Conservation (phyloP, 106 monocot genomes). For the Dendrobium chrysotoxum region DNA sequence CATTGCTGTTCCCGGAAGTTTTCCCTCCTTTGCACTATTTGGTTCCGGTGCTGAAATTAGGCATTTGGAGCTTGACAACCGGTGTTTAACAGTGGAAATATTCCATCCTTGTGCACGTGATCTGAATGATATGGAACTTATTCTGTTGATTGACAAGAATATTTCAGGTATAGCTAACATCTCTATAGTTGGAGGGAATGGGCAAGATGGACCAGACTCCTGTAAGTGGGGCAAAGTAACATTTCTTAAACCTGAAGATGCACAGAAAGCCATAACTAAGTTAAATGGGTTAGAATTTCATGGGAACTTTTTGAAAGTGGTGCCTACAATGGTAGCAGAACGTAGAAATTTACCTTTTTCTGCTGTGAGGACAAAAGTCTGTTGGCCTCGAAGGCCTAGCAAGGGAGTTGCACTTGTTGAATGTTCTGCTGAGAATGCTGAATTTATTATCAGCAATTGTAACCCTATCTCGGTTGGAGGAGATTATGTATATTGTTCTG, state of each 20-base stretch:
- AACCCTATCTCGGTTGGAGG: constrained; percentile 36
- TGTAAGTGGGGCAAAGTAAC: constrained; percentile 70
- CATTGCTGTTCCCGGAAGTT: constrained; percentile 27
- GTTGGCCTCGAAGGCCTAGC: constrained; percentile 78
- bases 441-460: constrained; percentile 41
- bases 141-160: constrained; percentile 37
- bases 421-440: constrained; percentile 47
- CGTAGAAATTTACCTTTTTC: constrained; percentile 27
- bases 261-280: constrained; percentile 49
- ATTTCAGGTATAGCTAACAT: constrained; percentile 51
- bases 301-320: constrained; percentile 44
- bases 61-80: constrained; percentile 84
- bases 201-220: constrained; percentile 16
- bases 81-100: constrained; percentile 64
- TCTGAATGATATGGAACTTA: constrained; percentile 64
- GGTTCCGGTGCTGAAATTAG: constrained; percentile 94
- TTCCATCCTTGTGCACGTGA: constrained; percentile 47
- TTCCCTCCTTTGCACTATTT: constrained; percentile 50
- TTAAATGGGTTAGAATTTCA: constrained; percentile 53
- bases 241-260: constrained; percentile 63
- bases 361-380: constrained; percentile 66
- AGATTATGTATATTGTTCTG: constrained; percentile 32
- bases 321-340: constrained; percentile 26
- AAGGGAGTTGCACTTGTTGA: constrained; percentile 65
- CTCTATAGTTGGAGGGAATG: constrained; percentile 14